phyloP scores from a whole-genome alignment of 2,329 filamentous ascomycete species.

The Claviceps purpurea region DNA sequence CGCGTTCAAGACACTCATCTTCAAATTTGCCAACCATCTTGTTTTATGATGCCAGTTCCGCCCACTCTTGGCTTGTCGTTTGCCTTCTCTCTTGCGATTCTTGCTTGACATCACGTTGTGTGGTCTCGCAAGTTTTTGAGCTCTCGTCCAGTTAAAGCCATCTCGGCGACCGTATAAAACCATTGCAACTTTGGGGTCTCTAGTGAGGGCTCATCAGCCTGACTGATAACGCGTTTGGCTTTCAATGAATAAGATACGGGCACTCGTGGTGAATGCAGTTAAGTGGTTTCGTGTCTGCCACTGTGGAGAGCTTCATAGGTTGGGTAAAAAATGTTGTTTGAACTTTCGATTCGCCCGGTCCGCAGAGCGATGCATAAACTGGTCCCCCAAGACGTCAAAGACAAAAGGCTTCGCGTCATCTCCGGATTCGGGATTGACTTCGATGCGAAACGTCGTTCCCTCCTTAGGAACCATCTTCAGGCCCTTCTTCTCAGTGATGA shows the following conservation, averaged over 20 bases:
- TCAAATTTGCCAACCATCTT: neutral
- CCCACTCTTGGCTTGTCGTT: neutral
- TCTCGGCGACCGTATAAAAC: neutral
- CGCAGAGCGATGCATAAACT: constrained; percentile 69
- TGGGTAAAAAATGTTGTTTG: constrained; percentile 59
- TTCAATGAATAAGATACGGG: neutral
- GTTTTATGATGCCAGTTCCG: neutral
- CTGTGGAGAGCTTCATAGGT: neutral
- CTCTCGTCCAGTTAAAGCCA: neutral
- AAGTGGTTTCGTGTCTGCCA: neutral
- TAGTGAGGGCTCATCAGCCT: neutral
- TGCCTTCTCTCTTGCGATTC: neutral
- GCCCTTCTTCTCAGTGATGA: constrained; percentile 59
- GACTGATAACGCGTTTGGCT: neutral
- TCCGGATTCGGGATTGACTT: constrained; percentile 36
- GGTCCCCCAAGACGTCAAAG: constrained; percentile 79
- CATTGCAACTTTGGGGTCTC: neutral
- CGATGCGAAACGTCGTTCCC: constrained; percentile 70
- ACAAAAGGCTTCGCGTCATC: constrained; percentile 32
- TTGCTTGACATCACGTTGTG: neutral
- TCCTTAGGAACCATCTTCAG: constrained; percentile 82
- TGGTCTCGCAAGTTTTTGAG: neutral
- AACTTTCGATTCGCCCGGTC: constrained; percentile 88
- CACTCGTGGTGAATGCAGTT: neutral
- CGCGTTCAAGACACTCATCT: neutral